A percentile compares a stretch with the other conserved stretches of the same genome.
Conservation (phyloP, 768 basidiomycete species). For the Boletus speciosus region DNA sequence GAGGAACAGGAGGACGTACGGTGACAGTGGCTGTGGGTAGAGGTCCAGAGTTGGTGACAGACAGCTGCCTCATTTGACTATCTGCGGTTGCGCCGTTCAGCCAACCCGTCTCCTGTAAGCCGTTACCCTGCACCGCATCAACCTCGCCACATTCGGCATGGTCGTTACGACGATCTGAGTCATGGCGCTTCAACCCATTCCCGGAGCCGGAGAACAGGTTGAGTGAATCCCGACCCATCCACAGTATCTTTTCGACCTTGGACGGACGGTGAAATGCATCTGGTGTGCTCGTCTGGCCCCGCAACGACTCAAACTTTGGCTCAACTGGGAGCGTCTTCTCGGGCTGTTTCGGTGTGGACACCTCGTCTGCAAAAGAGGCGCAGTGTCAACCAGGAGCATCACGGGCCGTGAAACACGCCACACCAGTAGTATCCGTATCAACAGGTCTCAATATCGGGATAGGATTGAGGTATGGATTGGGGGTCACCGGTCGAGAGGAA, state of each 20-base stretch:
- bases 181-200: conserved; percentile 4
- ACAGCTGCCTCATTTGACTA: conserved; percentile 12
- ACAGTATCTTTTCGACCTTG: conserved; percentile 33
- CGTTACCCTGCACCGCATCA: conserved; percentile 26
- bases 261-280: conserved; percentile 22
- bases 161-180: conserved; percentile 13
- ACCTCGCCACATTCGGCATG: conserved; percentile 12
- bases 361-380: conserved; percentile 12
- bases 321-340: not conserved
- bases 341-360: conserved; percentile 9
- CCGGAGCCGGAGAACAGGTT: conserved; percentile 25
- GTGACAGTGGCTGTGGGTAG: conserved; percentile 19
- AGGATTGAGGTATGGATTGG: conserved; percentile 39
- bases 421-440: conserved; percentile 16
- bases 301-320: not conserved
- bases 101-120: not conserved
- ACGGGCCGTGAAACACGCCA: not conserved
- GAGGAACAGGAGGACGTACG: conserved; percentile 8
- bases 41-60: conserved; percentile 9
- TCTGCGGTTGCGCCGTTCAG: conserved; percentile 14
- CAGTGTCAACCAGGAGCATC: not conserved
- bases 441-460: conserved; percentile 24
- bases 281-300: not conserved
- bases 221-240: conserved; percentile 30
- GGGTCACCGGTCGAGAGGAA: conserved; percentile 21